Percentiles rank a stretch among this genome's conserved stretches.
Conservation (phyloP, 2,329 filamentous ascomycete genomes). For the Tolypocladium nubicola region DNA sequence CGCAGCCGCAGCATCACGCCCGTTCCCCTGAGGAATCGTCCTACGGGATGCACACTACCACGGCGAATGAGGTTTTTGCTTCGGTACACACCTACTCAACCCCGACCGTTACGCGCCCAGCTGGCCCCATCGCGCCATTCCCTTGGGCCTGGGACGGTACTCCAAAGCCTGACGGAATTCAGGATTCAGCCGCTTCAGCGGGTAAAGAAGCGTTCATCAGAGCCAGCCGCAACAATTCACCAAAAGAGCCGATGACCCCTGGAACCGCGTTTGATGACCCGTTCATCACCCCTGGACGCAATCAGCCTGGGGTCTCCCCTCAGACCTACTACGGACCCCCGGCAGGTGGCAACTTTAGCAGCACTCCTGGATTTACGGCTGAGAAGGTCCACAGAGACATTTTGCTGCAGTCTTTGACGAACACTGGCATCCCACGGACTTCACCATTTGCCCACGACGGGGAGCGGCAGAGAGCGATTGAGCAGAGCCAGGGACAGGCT, state of each 20-base stretch:
- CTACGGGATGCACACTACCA: constrained; percentile 44
- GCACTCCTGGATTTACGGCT: constrained; percentile 2
- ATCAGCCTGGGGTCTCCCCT: constrained; percentile 1
- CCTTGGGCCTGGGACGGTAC: constrained; percentile 42
- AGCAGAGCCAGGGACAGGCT: constrained; percentile 8
- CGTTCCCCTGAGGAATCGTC: constrained; percentile 31
- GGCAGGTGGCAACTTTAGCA: constrained; percentile 1
- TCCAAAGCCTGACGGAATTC: constrained; percentile 18
- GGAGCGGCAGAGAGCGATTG: constrained; percentile 9
- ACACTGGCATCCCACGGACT: constrained; percentile 14
- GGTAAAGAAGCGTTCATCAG: constrained; percentile 15
- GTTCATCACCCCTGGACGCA: constrained; percentile 16
- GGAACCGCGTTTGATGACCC: constrained; percentile 17
- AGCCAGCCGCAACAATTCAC: constrained; percentile 13
- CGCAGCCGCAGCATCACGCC: constrained; percentile 21
- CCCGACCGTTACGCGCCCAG: constrained; percentile 15
- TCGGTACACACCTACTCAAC: constrained; percentile 22
- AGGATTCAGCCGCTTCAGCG: constrained; percentile 8
- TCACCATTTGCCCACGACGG: constrained; percentile 21
- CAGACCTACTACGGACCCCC: background rate
- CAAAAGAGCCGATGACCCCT: constrained; percentile 7
- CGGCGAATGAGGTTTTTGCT: constrained; percentile 40
- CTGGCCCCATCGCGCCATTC: constrained; percentile 25
- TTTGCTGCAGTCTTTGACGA: constrained; percentile 23
- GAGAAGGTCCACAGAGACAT: constrained; percentile 22